A percentile compares a stretch with the other conserved stretches of the same genome.
Evolutionary conservation across 257 asterid species (phyloP).

Genomic region (Mitragyna speciosa): DNA sequence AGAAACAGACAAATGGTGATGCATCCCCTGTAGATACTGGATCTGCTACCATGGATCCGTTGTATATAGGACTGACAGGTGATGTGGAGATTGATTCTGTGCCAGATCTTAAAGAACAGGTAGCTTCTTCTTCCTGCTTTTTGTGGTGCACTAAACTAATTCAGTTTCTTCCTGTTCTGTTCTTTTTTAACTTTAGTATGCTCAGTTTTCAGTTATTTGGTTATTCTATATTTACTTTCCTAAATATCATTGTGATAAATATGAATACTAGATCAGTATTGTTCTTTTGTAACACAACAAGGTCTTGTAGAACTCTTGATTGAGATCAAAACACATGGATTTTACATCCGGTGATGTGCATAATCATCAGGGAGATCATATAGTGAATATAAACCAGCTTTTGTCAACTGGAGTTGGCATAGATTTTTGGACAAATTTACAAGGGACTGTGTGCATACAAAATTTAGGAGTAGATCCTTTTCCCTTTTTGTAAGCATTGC

Average conservation of each 20-base stretch:
- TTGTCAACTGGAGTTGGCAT: neutral
- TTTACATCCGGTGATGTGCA: neutral
- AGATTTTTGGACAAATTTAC: neutral
- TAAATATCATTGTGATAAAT: neutral
- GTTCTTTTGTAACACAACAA: neutral
- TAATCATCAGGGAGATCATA: neutral
- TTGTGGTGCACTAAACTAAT: neutral
- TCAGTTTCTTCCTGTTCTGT: neutral
- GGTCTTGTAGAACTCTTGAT: neutral
- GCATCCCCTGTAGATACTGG: slow-evolving; percentile 33
- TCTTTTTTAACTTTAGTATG: neutral
- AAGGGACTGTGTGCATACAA: neutral
- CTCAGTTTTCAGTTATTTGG: neutral
- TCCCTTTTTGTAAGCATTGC: neutral
- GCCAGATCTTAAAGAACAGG: slow-evolving; percentile 91
- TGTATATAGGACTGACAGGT: slow-evolving; percentile 44
- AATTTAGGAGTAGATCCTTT: neutral
- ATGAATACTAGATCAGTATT: neutral
- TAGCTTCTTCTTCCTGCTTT: slow-evolving; percentile 26
- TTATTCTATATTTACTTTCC: neutral
- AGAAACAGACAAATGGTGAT: slow-evolving; percentile 48
- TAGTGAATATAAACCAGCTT: neutral
- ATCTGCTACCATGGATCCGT: slow-evolving; percentile 40
- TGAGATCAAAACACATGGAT: neutral
- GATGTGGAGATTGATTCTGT: slow-evolving; percentile 54